These are phyloP conservation scores for Suhomyces prunicola DNA, from an alignment of 805 yeast species.

Conservation along the genomic window DNA sequence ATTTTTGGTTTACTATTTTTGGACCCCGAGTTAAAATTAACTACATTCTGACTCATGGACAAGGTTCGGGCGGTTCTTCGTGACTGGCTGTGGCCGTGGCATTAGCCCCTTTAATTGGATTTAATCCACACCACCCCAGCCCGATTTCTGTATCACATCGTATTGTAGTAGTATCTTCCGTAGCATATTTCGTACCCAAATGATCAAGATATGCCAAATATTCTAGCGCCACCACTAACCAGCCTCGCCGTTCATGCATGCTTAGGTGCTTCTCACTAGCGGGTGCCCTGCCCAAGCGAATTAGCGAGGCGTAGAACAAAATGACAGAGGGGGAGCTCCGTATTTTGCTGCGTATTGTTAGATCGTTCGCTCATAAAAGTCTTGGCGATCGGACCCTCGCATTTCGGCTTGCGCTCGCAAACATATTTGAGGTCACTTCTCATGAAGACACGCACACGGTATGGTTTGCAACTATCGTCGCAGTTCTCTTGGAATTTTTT, in stretches of 20 bases:
- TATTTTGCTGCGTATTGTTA: neutral
- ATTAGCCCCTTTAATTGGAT: neutral
- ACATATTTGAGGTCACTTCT: neutral
- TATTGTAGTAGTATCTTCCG: neutral
- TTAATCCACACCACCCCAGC: neutral
- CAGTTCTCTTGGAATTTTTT: neutral
- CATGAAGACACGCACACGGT: neutral
- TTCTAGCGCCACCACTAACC: neutral
- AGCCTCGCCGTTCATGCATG: conserved; percentile 1
- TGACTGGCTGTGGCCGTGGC: neutral
- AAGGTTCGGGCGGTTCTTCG: neutral
- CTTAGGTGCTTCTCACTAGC: neutral
- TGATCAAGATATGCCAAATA: neutral
- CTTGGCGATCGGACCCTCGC: conserved; percentile 4
- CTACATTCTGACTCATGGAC: neutral
- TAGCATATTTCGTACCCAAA: neutral
- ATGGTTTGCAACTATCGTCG: neutral
- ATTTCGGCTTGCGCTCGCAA: neutral
- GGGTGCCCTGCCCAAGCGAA: neutral
- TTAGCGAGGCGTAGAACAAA: conserved; percentile 1
- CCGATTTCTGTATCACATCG: neutral
- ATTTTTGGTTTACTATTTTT: neutral
- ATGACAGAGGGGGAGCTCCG: neutral
- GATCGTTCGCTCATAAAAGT: conserved; percentile 2
- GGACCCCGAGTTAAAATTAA: neutral